These are phyloP conservation scores for Phytomonas serpens DNA, from an alignment of 208 protist species.

Conservation along the genomic window DNA sequence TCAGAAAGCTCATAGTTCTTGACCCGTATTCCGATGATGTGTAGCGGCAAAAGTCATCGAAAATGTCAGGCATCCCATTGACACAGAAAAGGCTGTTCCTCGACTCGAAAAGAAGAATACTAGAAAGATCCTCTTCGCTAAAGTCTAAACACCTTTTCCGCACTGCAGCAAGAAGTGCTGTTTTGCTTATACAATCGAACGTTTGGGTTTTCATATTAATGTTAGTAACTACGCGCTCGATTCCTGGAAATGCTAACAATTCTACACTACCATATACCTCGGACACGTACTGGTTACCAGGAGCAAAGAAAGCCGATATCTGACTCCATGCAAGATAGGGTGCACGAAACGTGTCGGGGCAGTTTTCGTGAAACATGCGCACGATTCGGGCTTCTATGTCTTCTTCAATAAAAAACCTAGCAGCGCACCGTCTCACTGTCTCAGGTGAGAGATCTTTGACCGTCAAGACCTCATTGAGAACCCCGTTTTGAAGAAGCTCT, in stretches of 20 bases:
- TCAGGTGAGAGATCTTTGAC: conserved; percentile 19
- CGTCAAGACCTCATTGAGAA: conserved; percentile 11
- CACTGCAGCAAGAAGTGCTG: conserved; percentile 32
- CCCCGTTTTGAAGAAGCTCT: conserved; percentile 8
- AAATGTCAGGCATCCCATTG: conserved; percentile 18
- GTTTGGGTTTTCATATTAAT: conserved; percentile 51
- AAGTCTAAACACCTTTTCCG: conserved; percentile 21
- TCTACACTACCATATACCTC: conserved; percentile 76
- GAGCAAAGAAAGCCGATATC: conserved; percentile 63
- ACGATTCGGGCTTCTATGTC: conserved; percentile 76
- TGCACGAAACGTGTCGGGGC: conserved; percentile 61
- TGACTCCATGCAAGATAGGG: conserved; percentile 85
- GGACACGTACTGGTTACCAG: conserved; percentile 31
- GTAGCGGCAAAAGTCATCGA: conserved; percentile 26
- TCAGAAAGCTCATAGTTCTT: conserved; percentile 12
- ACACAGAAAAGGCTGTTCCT: conserved; percentile 27
- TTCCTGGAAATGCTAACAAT: conserved; percentile 78
- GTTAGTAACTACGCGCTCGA: conserved; percentile 77
- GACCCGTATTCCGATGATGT: not conserved
- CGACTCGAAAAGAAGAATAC: conserved; percentile 26
- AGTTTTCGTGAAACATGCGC: conserved; percentile 31
- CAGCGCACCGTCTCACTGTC: conserved; percentile 27
- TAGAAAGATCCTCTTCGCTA: conserved; percentile 29
- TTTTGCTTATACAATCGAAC: conserved; percentile 63
- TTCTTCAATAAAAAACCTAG: conserved; percentile 68